Evolutionary conservation across 1,139 yeast species (phyloP).

Genomic region (Yamadazyma taylorii): DNA sequence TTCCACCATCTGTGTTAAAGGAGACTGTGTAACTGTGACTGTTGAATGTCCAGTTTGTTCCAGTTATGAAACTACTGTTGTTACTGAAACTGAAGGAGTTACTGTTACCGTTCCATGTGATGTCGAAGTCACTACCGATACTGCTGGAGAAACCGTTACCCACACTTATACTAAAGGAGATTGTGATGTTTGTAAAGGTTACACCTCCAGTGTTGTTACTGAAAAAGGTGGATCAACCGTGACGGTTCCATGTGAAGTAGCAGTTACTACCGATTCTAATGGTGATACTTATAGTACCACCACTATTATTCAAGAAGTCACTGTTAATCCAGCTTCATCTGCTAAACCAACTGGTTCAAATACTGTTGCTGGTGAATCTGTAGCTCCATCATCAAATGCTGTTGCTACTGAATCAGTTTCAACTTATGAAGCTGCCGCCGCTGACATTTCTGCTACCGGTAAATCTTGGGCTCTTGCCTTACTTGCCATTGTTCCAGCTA

Average conservation of each 20-base stretch:
- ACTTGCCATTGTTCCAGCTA: background rate
- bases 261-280: constrained; percentile 5
- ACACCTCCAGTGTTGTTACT: constrained; percentile 11
- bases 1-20: constrained; percentile 16
- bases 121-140: constrained; percentile 6
- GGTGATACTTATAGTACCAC: constrained; percentile 4
- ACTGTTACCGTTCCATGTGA: constrained; percentile 10
- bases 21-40: constrained; percentile 8
- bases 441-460: background rate
- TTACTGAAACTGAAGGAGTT: constrained; percentile 3
- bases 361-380: constrained; percentile 3
- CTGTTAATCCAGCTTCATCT: background rate
- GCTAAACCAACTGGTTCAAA: no score
- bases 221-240: constrained; percentile 12
- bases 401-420: constrained; percentile 1
- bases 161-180: constrained; percentile 17
- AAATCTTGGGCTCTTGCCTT: constrained; percentile 1
- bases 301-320: background rate
- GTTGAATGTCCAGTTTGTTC: constrained; percentile 7
- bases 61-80: constrained; percentile 2
- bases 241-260: constrained; percentile 13
- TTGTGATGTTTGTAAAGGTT: constrained; percentile 10
- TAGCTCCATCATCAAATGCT: background rate
- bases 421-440: constrained; percentile 1
- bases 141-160: constrained; percentile 1